Evolutionary conservation across 768 basidiomycete genomes (phyloP).

Genomic region (Kockovaella imperatae): DNA sequence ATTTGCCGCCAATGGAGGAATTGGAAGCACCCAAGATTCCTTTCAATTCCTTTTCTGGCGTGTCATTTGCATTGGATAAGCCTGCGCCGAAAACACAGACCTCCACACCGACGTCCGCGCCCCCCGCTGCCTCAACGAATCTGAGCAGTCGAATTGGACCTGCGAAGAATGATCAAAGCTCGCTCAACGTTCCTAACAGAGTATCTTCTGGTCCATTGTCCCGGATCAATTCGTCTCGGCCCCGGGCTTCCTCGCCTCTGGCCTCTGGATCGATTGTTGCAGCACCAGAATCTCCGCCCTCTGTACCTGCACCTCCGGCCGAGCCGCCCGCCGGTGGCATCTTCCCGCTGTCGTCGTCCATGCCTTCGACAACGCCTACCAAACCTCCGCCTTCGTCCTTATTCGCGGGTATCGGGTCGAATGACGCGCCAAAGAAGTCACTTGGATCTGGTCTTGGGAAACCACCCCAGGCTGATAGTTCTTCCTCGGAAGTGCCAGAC

Average conservation of each 20-base stretch:
- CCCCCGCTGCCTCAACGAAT: background rate
- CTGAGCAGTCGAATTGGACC: background rate
- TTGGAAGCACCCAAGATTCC: slow-evolving; percentile 32
- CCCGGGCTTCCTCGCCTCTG: slow-evolving; percentile 36
- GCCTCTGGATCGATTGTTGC: slow-evolving; percentile 33
- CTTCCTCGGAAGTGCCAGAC: slow-evolving; percentile 6
- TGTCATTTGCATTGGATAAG: slow-evolving; percentile 15
- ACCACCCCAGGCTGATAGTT: slow-evolving; percentile 5
- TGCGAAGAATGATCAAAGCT: background rate
- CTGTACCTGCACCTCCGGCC: background rate
- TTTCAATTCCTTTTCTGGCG: slow-evolving; percentile 27
- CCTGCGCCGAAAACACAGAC: slow-evolving; percentile 2
- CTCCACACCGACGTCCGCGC: background rate
- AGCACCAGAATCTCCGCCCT: slow-evolving; percentile 28
- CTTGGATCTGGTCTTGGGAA: slow-evolving; percentile 17
- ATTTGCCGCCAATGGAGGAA: slow-evolving; percentile 37
- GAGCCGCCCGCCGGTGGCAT: background rate
- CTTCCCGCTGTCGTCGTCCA: background rate
- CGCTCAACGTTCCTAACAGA: slow-evolving; percentile 1
- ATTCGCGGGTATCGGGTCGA: background rate
- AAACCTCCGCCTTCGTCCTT: background rate
- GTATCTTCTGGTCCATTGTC: slow-evolving; percentile 17
- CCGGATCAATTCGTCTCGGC: slow-evolving; percentile 17
- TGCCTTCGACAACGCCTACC: background rate
- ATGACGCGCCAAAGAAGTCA: slow-evolving; percentile 6